Percentiles rank a stretch among this genome's conserved stretches.
phyloP scores from a whole-genome alignment of 345 rosid species.

The Brassica carinata region DNA sequence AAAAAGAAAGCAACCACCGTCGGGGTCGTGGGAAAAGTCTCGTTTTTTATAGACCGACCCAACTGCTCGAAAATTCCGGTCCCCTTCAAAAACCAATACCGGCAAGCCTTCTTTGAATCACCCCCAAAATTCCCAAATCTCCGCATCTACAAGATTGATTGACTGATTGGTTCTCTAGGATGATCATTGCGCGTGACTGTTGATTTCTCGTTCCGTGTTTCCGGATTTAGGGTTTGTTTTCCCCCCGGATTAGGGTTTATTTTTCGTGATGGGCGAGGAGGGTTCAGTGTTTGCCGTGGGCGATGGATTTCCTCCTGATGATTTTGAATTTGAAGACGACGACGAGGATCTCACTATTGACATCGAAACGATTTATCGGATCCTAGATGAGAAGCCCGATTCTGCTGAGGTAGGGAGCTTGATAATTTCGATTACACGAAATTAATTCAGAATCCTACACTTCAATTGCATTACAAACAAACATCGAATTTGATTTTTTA shows the following conservation, averaged over 20 bases:
- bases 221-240: conserved; percentile 28
- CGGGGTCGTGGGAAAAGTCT: conserved; percentile 35
- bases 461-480: no score
- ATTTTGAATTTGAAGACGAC: conserved; percentile 22
- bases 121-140: not conserved
- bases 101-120: conserved; percentile 6
- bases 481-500: no score
- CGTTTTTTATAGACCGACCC: not conserved
- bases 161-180: not conserved
- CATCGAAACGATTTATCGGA: conserved; percentile 37
- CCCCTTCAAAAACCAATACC: not conserved
- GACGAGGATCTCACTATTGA: conserved; percentile 46
- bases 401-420: conserved; percentile 37
- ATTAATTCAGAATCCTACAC: no score
- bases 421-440: no score
- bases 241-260: conserved; percentile 15
- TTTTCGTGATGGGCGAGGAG: conserved; percentile 41
- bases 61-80: conserved; percentile 36
- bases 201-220: conserved; percentile 15
- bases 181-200: not conserved
- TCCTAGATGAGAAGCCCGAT: conserved; percentile 46
- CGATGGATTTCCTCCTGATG: conserved; percentile 33
- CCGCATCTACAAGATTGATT: conserved; percentile 18
- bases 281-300: conserved; percentile 12
- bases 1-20: conserved; percentile 19